Evolutionary conservation across 164 flowering plant genomes (phyloP).

Genomic region (Vitis rupestris): DNA sequence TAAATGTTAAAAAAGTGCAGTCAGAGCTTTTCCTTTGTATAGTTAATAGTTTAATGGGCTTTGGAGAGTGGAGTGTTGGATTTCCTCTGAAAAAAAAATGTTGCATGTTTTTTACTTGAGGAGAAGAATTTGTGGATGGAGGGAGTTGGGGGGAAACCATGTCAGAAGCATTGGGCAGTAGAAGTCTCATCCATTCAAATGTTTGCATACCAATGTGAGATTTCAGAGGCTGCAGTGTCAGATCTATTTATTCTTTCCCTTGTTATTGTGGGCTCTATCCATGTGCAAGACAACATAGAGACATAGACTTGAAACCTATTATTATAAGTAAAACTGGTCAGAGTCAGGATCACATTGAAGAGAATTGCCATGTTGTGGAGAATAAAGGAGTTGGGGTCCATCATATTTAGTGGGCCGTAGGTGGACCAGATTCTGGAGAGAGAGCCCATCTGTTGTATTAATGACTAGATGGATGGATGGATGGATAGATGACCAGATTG

Average conservation of each 20-base stretch:
- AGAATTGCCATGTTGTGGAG: conserved; percentile 14
- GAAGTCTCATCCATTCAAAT: conserved; percentile 9
- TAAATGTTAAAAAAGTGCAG: too few species aligned
- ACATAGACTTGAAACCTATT: conserved; percentile 7
- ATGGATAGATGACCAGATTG: not conserved
- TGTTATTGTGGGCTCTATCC: conserved; percentile 32
- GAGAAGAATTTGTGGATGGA: not conserved
- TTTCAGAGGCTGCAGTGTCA: not conserved
- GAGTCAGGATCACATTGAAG: conserved; percentile 9
- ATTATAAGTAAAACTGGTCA: not conserved
- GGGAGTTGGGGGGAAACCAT: not conserved
- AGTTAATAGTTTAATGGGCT: not conserved
- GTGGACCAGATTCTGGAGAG: conserved; percentile 21
- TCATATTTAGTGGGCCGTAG: conserved; percentile 25
- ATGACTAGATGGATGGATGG: not conserved
- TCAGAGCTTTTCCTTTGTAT: not conserved
- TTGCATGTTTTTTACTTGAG: conserved; percentile 8
- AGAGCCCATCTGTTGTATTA: conserved; percentile 10
- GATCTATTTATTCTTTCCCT: not conserved
- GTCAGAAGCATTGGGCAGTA: conserved; percentile 4
- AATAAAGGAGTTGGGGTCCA: conserved; percentile 21
- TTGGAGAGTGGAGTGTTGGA: conserved; percentile 4
- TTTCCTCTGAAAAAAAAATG: not conserved
- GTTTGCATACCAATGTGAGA: not conserved
- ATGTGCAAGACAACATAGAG: conserved; percentile 41